These are phyloP conservation scores for Craterostigma plantagineum DNA, from an alignment of 257 asterid genomes.

Conservation along the genomic window DNA sequence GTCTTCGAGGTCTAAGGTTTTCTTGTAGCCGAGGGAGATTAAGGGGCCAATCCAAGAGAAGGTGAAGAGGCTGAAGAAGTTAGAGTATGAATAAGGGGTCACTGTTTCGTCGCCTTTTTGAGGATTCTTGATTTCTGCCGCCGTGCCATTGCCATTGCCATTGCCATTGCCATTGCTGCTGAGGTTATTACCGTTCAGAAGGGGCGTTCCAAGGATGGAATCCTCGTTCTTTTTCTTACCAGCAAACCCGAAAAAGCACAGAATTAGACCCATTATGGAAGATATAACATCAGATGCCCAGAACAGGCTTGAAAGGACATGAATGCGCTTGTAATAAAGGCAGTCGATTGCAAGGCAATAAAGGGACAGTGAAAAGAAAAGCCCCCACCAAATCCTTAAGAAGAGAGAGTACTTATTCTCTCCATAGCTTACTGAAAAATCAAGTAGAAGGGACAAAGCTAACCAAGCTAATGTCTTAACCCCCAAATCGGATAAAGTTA, in stretches of 20 bases:
- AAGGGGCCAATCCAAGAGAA: constrained; percentile 73
- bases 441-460: constrained; percentile 30
- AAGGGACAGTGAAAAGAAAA: constrained; percentile 38
- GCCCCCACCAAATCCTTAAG: constrained; percentile 61
- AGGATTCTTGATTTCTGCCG: constrained; percentile 15
- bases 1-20: constrained; percentile 66
- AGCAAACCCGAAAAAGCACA: constrained; percentile 31
- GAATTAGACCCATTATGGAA: constrained; percentile 23
- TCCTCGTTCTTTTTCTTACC: constrained; percentile 18
- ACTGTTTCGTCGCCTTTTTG: constrained; percentile 43
- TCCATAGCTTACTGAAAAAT: constrained; percentile 17
- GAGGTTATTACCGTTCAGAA: constrained; percentile 31
- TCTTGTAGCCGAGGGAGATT: constrained; percentile 47
- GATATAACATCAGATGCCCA: constrained; percentile 56
- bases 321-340: constrained; percentile 22
- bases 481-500: constrained; percentile 37
- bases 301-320: constrained; percentile 18
- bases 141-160: no score
- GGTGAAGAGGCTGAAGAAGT: constrained; percentile 34
- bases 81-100: constrained; percentile 60
- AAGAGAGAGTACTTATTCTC: constrained; percentile 34
- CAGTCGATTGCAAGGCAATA: constrained; percentile 47
- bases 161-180: no score
- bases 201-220: constrained; percentile 40
- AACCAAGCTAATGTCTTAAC: constrained; percentile 42